Conservation (phyloP, 192 early-diverging fungal genomes). For the Coemansia sp. region DNA sequence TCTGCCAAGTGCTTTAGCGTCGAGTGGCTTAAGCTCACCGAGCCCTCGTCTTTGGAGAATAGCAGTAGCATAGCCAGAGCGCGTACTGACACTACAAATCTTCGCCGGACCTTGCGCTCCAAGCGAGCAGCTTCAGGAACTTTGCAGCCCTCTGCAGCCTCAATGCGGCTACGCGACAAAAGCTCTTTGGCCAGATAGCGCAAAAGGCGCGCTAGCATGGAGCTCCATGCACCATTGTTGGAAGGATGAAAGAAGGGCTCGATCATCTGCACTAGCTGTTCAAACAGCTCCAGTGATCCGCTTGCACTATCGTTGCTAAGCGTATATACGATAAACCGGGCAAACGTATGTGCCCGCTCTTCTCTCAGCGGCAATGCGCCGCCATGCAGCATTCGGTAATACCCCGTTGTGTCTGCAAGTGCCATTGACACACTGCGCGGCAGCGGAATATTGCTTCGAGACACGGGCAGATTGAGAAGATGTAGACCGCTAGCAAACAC, state of each 20-base stretch:
- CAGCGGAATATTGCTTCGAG: conserved; percentile 18
- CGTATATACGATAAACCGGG: conserved; percentile 77
- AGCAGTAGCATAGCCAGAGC: conserved; percentile 47
- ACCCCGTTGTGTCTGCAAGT: conserved; percentile 28
- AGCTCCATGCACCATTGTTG: conserved; percentile 87
- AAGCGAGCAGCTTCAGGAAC: conserved; percentile 26
- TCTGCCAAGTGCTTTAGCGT: conserved; percentile 53
- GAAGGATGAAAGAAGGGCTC: conserved; percentile 91
- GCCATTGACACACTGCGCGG: conserved; percentile 16
- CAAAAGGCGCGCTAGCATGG: conserved; percentile 67
- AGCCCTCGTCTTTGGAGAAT: conserved; percentile 47
- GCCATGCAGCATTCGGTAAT: conserved; percentile 36
- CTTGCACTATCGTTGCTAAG: conserved; percentile 56
- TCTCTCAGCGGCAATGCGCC: conserved; percentile 39
- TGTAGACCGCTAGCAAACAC: conserved; percentile 52
- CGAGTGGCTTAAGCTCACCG: conserved; percentile 43
- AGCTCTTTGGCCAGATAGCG: conserved; percentile 67
- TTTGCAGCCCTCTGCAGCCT: conserved; percentile 21
- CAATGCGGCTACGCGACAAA: conserved; percentile 55
- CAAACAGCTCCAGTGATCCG: conserved; percentile 61
- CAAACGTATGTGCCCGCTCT: conserved; percentile 57
- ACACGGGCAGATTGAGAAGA: conserved; percentile 42
- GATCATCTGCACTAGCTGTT: conserved; percentile 75
- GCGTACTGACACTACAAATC: conserved; percentile 40
- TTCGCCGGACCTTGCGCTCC: conserved; percentile 32